Conservation (phyloP, 106 monocot genomes). For the Dendrobium huoshanense region DNA sequence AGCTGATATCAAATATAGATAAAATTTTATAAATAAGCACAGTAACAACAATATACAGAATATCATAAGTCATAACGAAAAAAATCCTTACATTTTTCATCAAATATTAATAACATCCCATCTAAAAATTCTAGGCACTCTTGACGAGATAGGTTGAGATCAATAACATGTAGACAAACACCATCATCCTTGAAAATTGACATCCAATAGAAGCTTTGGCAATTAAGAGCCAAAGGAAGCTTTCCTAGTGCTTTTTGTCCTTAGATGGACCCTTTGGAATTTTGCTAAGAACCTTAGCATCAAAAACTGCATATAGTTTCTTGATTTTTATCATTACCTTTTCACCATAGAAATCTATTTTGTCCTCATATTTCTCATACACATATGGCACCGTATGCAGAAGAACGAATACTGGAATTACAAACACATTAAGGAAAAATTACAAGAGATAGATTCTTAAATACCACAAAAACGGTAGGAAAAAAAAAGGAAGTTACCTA, state of each 20-base stretch:
- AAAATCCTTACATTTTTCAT: neutral
- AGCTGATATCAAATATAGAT: neutral
- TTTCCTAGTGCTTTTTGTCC: slow-evolving; percentile 3
- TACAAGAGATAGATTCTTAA: neutral
- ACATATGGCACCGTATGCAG: slow-evolving; percentile 13
- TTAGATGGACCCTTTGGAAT: slow-evolving; percentile 4
- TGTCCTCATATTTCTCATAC: slow-evolving; percentile 19
- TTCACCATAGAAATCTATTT: slow-evolving; percentile 8
- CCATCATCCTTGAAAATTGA: neutral
- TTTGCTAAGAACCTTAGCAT: slow-evolving; percentile 14
- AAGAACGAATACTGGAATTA: slow-evolving; percentile 13
- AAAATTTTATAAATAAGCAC: neutral
- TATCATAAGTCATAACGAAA: neutral
- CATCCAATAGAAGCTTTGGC: neutral
- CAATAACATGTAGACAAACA: neutral
- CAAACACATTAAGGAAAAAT: neutral
- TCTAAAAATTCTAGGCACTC: neutral
- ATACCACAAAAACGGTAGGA: neutral
- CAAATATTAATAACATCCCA: neutral
- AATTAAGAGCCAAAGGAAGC: neutral
- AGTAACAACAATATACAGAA: neutral
- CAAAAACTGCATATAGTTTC: slow-evolving; percentile 14
- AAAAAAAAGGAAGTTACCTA: neutral
- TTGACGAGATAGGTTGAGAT: neutral
- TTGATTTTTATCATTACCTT: slow-evolving; percentile 10